Conservation (phyloP, 2,329 filamentous ascomycete species). For the Chrysosporium queenslandicum region DNA sequence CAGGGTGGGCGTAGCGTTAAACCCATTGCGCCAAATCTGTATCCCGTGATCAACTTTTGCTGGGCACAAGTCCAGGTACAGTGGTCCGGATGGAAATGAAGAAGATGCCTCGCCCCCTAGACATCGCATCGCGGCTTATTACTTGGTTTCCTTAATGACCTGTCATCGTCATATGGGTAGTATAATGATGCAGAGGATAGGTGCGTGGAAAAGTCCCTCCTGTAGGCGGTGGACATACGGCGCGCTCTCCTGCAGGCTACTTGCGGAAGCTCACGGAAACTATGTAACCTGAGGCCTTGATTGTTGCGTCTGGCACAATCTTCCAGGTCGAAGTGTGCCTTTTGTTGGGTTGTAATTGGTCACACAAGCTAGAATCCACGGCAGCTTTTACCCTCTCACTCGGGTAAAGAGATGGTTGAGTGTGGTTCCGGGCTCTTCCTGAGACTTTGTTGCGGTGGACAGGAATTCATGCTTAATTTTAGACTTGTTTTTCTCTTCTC, state of each 20-base stretch:
- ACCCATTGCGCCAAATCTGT: not conserved
- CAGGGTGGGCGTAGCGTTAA: not conserved
- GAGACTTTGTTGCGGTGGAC: not conserved
- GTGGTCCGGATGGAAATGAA: constrained; percentile 7
- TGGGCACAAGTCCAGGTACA: not conserved
- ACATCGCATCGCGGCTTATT: not conserved
- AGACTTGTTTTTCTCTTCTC: constrained; percentile 11
- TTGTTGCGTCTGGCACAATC: too few relatives aligned
- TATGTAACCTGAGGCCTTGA: too few relatives aligned
- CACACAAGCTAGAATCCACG: not conserved
- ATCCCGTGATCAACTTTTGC: constrained; percentile 1
- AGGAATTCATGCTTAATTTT: constrained; percentile 13
- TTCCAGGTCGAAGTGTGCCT: not conserved
- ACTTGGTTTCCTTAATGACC: not conserved
- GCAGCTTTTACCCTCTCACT: not conserved
- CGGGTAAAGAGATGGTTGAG: not conserved
- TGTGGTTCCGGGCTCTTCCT: not conserved
- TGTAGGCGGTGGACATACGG: too few relatives aligned
- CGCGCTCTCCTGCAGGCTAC: not conserved
- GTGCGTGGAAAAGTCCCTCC: too few relatives aligned
- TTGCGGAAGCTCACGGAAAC: not conserved
- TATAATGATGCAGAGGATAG: not conserved
- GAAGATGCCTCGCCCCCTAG: not conserved
- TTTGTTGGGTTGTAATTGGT: not conserved
- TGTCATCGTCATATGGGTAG: not conserved